A percentile compares a stretch with the other conserved stretches of the same genome.
These are phyloP conservation scores for Apiospora koreana DNA, from an alignment of 2,329 filamentous ascomycete genomes.

Conservation along the genomic window DNA sequence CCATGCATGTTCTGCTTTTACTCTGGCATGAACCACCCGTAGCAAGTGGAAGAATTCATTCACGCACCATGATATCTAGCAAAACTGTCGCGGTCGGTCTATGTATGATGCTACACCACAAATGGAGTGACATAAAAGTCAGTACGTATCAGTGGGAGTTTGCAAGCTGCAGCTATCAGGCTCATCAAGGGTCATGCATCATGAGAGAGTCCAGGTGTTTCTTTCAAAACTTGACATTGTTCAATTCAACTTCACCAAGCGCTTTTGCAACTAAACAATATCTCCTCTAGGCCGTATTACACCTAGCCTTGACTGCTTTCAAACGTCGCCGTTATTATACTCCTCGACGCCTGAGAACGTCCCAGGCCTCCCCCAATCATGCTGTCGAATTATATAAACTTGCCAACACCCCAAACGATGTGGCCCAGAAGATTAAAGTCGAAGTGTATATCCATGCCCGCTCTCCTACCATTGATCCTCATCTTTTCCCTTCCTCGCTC, in stretches of 20 bases:
- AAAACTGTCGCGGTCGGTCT: too few species aligned
- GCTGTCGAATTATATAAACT: neutral
- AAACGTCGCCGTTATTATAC: neutral
- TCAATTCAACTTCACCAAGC: neutral
- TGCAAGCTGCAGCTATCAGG: neutral
- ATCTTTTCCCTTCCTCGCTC: conserved; percentile 5
- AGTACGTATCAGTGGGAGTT: neutral
- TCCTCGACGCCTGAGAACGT: neutral
- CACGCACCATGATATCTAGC: too few species aligned
- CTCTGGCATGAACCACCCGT: neutral
- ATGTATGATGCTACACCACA: neutral
- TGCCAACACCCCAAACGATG: neutral
- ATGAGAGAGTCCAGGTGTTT: neutral
- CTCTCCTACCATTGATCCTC: neutral
- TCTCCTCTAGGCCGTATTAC: neutral
- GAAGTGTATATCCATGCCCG: conserved; percentile 15
- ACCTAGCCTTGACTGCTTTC: neutral
- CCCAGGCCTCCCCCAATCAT: neutral
- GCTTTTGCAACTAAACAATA: neutral
- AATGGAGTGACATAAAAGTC: neutral
- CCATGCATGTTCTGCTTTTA: too few species aligned
- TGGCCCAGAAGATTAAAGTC: conserved; percentile 19
- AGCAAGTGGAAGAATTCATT: neutral
- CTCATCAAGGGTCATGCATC: too few species aligned
- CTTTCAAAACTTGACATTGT: neutral